Percentiles rank a stretch among this genome's conserved stretches.
Conservation (phyloP, 345 rosid genomes). For the Arabis hirsuta region DNA sequence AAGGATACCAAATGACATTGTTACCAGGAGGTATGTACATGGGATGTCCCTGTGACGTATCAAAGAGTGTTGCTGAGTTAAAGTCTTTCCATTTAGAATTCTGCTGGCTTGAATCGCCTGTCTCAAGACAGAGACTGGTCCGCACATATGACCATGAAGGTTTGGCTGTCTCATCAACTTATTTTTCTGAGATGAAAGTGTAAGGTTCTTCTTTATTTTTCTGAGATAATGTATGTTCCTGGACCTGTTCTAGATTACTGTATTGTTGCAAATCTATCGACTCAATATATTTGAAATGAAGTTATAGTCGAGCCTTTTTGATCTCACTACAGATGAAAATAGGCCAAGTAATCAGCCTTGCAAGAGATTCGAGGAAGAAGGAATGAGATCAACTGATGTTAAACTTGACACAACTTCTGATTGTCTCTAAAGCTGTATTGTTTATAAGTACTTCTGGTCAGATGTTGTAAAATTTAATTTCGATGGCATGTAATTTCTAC, state of each 20-base stretch:
- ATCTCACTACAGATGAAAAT: background rate
- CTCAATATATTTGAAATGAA: background rate
- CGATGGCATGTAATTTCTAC: too few relatives aligned
- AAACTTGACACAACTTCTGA: too few relatives aligned
- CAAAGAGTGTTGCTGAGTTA: constrained; percentile 67
- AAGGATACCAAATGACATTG: constrained; percentile 70
- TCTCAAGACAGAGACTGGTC: constrained; percentile 75
- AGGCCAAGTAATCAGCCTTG: too few relatives aligned
- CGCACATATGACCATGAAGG: constrained; percentile 87
- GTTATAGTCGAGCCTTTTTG: background rate
- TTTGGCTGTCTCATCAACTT: constrained; percentile 81
- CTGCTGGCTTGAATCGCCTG: constrained; percentile 77
- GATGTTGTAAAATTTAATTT: too few relatives aligned
- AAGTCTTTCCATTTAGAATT: constrained; percentile 86
- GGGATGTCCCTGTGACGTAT: constrained; percentile 78
- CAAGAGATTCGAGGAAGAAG: too few relatives aligned
- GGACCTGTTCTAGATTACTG: background rate
- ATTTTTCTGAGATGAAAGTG: constrained; percentile 64
- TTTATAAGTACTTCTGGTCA: too few relatives aligned
- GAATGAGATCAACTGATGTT: too few relatives aligned
- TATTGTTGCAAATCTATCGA: background rate
- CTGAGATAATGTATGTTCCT: background rate
- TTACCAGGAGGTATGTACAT: constrained; percentile 91
- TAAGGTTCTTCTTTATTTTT: constrained; percentile 41
- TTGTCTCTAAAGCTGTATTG: too few relatives aligned